Evolutionary conservation across 352 stramenopile species (phyloP), one percentile per base, ranked within the genome.

Genomic region (Phytophthora ramorum): DNA sequence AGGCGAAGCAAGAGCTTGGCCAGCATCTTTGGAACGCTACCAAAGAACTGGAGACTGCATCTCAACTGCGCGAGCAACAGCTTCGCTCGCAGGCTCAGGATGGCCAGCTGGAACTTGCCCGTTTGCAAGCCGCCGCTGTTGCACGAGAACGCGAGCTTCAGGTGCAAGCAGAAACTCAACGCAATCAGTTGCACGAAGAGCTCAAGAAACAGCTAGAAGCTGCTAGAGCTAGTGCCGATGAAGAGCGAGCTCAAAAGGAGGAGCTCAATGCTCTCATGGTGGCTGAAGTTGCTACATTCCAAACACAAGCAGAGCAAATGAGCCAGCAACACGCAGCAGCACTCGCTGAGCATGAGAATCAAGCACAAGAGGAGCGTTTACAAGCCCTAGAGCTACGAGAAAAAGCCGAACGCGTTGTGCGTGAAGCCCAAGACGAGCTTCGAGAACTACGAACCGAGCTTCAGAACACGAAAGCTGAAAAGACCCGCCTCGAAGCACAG

Each of bases 21-120:
- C 75, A 86, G 35, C 79, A 92, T 43, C 58, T 92, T 20, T 90
- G 83, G 81, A 80, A 79, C 34, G 64, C 78, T 12, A 85, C 79
- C 0, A 82, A 88, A 47, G 75, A 84, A 24, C 38, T 89, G 12
- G 72, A 89, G 9, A 53, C 71, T 10, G 34, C 37, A 12, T 38
- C 55, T 20, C 72, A 84, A 30, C 49, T 49, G 5, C 50, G 52
- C n/a, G 73, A 81, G 46, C 48, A 73, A 24, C 53, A 85, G 2
- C 48, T 71, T 55, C 61, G 34, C 12, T 24, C 59, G 32, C 59
- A 69, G 51, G 28, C 55, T 22, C 41, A 80, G 2, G 65, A 76
- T 26, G 40, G 48, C 19, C 55, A 87, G 8, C 22, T 75, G 7
- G 75, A 92, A 22, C 49, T 76, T 8, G 55, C 22, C 7, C 66